Percentiles rank a stretch among this genome's conserved stretches.
These are phyloP conservation scores for Aspergillus sp. DNA, from an alignment of 2,329 filamentous ascomycete genomes.

Conservation along the genomic window DNA sequence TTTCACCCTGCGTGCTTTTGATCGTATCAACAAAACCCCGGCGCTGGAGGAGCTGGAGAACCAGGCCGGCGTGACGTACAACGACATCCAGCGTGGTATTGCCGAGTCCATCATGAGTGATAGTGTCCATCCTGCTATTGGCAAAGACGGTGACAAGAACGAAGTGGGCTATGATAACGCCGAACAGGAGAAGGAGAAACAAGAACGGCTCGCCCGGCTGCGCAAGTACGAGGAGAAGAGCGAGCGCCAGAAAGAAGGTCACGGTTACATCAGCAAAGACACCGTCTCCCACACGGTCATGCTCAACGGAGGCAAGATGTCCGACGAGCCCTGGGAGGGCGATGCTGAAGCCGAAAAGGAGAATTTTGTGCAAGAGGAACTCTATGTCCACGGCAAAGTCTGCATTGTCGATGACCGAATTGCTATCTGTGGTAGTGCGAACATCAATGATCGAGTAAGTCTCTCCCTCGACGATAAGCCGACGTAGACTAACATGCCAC, in stretches of 20 bases:
- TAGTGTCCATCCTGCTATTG: slow-evolving; percentile 58
- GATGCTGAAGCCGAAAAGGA: slow-evolving; percentile 72
- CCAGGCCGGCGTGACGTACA: slow-evolving; percentile 77
- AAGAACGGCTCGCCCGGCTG: slow-evolving; percentile 44
- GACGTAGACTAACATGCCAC: neutral
- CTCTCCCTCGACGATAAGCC: neutral
- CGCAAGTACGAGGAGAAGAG: slow-evolving; percentile 21
- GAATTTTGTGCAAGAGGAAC: slow-evolving; percentile 91
- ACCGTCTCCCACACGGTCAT: slow-evolving; percentile 78
- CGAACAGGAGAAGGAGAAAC: slow-evolving; percentile 42
- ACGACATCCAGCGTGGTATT: slow-evolving; percentile 82
- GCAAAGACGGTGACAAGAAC: slow-evolving; percentile 46
- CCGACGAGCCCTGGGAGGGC: slow-evolving; percentile 75
- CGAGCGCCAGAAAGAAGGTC: slow-evolving; percentile 18
- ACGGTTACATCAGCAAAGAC: slow-evolving; percentile 44
- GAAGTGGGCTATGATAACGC: slow-evolving; percentile 39
- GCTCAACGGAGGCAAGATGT: slow-evolving; percentile 63
- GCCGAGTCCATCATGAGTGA: slow-evolving; percentile 84
- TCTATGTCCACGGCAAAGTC: slow-evolving; percentile 92
- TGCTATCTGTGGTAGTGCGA: slow-evolving; percentile 77
- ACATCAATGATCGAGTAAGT: slow-evolving; percentile 62
- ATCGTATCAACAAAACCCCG: slow-evolving; percentile 82
- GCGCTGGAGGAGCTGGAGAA: slow-evolving; percentile 73
- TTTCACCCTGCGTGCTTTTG: slow-evolving; percentile 91
- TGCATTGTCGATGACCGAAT: slow-evolving; percentile 76